Base-by-base conservation (phyloP, 352 stramenopile genomes). In the Blastocystis sp. region DNA sequence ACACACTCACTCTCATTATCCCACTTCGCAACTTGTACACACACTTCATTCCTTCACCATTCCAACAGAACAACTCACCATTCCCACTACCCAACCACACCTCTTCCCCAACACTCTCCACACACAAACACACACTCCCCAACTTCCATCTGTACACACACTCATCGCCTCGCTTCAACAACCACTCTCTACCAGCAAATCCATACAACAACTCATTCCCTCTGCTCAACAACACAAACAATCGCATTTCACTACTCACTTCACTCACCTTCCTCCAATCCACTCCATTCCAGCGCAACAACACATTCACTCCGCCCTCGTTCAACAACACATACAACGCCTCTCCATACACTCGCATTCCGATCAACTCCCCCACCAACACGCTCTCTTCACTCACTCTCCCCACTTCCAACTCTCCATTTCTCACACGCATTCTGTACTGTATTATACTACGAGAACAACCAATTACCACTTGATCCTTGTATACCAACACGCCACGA, bases 1-100 rank as follows among this genome's bases (percentile, higher is more conserved):
- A 45, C 64, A 74, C 42, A 74, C 40, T 74, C 64, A 74, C 34
- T 54, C 64, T 40, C 24, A 6, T 24, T 45, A 54, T 45, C 21
- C 24, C 48, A 57, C 48, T 14, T 57, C 48, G 48, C 48, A 57
- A 17, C 48, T 17, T 14, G 14, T 14, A 57, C 48, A 57, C 48
- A 17, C 48, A 14, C 6, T 57, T 57, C 48, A 57, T 57, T 14
- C 48, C 14, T 14, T 14, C 48, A 57, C 14, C 48, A 17, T 14
- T 57, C 48, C 6, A 7, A 57, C 48, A 57, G 6, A 57, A 57
- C 48, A 57, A 7, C 6, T 57, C 48, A 57, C 48, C 48, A 57
- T 57, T 57, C 6, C 48, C 6, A 57, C 48, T 17, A 57, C 48
- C 48, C 48, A 57, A 57, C 48, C 48, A 57, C 48, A 57, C 6